A percentile compares a stretch with the other conserved stretches of the same genome.
Evolutionary conservation across 768 basidiomycete genomes (phyloP).

Genomic region (Amanita polypyramis): DNA sequence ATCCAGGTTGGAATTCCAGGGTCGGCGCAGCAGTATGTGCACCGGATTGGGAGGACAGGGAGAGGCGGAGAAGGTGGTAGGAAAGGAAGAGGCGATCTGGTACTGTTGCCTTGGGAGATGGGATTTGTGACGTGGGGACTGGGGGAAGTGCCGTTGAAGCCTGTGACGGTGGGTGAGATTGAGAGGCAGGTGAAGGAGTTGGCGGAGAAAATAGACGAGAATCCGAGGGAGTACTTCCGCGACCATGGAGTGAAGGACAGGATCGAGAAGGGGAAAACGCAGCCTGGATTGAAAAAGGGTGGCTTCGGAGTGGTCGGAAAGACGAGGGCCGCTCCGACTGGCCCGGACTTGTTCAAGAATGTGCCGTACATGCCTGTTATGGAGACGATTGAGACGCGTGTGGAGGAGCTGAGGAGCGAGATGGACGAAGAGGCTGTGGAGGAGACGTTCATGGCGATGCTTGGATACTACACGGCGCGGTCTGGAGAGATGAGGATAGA

Average conservation of each 20-base stretch:
- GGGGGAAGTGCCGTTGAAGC: slow-evolving; percentile 57
- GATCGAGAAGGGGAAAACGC: not conserved
- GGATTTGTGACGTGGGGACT: slow-evolving; percentile 56
- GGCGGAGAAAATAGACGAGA: slow-evolving; percentile 36
- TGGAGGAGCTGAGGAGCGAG: slow-evolving; percentile 20
- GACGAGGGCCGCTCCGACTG: not conserved
- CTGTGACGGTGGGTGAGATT: slow-evolving; percentile 39
- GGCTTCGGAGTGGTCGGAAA: not conserved
- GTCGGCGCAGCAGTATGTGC: slow-evolving; percentile 64
- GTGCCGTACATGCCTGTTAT: slow-evolving; percentile 12
- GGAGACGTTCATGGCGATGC: slow-evolving; percentile 52
- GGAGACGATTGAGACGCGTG: slow-evolving; percentile 18
- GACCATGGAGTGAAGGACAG: not conserved
- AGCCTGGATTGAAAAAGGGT: not conserved
- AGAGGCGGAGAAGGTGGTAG: slow-evolving; percentile 39
- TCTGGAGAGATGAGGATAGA: slow-evolving; percentile 34
- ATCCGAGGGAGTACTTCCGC: slow-evolving; percentile 25
- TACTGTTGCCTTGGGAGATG: slow-evolving; percentile 72
- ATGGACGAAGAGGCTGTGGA: slow-evolving; percentile 42
- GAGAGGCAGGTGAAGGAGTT: slow-evolving; percentile 32
- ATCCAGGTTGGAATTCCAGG: slow-evolving; percentile 84
- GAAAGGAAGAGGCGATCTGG: slow-evolving; percentile 64
- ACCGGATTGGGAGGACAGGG: slow-evolving; percentile 80
- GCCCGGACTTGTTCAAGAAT: slow-evolving; percentile 10
- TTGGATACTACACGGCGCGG: slow-evolving; percentile 65